Evolutionary conservation across 2,329 filamentous ascomycete genomes (phyloP), one percentile per base, ranked within the genome.

Genomic region (Hypoxylon sp.): DNA sequence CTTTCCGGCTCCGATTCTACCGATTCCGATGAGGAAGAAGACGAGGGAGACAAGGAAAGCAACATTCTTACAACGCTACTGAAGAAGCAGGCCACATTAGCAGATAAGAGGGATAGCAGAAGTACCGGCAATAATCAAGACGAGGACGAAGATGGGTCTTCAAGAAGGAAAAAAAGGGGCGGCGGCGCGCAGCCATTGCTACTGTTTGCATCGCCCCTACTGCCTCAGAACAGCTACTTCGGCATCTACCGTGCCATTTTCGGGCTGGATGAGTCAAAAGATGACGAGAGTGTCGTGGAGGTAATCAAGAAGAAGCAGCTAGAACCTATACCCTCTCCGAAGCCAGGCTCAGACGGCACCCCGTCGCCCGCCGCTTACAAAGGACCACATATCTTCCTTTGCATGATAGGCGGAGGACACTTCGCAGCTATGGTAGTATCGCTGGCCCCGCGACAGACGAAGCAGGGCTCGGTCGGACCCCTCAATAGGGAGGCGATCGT

Each of bases 361-460:
- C 74, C 85, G 4, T 79, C 83, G 2, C 77, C 80, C 1, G 75
- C 83, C 8, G 79, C 79, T 3, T 85, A 88, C 70, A 85, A 87
- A 20, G 88, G 88, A 6, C 91, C 92, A 2, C 93, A 98, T 72
- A 87, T 97, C 46, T 98, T 99, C 72, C 83, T 99, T 43, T 98
- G 93, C 75, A 99, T 99, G 95, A 96, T 99, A 47, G 95, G 95
- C 20, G 95, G 95, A 58, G 95, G 95, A 0, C 95, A 99, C 73
- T 99, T 99, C 71, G 95, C 95, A 0, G 95, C 91, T 47, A 98
- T 98, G 93, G 82, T 98, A 9, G 90, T 99, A 9, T 92, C 92
- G 0, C 82, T 98, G 3, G 87, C 91, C 0, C 93, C 95, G 0
- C 90, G 92, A 61, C 80, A 89, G 49, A 84, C 86, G 31, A 94